These are phyloP conservation scores for Komagataea norvegica DNA, from an alignment of 1,139 yeast genomes.

Conservation along the genomic window DNA sequence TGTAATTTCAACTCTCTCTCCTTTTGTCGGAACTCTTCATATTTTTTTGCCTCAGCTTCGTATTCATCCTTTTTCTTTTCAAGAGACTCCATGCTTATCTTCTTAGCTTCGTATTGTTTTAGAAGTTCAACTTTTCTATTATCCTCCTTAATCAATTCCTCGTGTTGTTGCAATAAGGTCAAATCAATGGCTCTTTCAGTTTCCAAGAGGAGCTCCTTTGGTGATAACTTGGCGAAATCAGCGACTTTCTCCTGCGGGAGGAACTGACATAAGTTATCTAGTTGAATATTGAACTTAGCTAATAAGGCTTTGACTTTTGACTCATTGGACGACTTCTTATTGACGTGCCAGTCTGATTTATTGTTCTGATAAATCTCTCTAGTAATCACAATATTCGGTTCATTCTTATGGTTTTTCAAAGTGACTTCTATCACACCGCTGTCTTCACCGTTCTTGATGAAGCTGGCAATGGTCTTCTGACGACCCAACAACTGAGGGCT, in stretches of 20 bases:
- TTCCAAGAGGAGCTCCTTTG: slow-evolving; percentile 68
- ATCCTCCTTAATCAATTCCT: slow-evolving; percentile 51
- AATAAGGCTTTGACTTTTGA: slow-evolving; percentile 43
- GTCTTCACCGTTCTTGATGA: slow-evolving; percentile 69
- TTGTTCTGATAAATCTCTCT: slow-evolving; percentile 38
- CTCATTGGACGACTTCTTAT: slow-evolving; percentile 43
- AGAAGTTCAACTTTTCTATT: slow-evolving; percentile 28
- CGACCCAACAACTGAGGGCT: slow-evolving; percentile 76
- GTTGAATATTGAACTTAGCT: slow-evolving; percentile 61
- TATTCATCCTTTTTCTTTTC: slow-evolving; percentile 32
- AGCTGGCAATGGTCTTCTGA: slow-evolving; percentile 58
- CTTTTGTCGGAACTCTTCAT: slow-evolving; percentile 30
- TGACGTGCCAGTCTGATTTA: slow-evolving; percentile 58
- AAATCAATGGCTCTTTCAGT: slow-evolving; percentile 80
- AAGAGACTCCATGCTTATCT: slow-evolving; percentile 27
- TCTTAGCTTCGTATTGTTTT: slow-evolving; percentile 27
- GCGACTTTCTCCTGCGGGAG: slow-evolving; percentile 95
- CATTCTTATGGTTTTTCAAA: slow-evolving; percentile 42
- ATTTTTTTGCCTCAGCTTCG: slow-evolving; percentile 36
- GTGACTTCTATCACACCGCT: slow-evolving; percentile 58
- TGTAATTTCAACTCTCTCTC: slow-evolving; percentile 45
- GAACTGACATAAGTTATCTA: slow-evolving; percentile 90
- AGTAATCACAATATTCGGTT: slow-evolving; percentile 30
- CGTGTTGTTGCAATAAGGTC: slow-evolving; percentile 53
- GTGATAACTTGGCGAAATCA: slow-evolving; percentile 78